phyloP scores from a whole-genome alignment of 495 filamentous ascomycete genomes.

The Lasiosphaeria ovina region DNA sequence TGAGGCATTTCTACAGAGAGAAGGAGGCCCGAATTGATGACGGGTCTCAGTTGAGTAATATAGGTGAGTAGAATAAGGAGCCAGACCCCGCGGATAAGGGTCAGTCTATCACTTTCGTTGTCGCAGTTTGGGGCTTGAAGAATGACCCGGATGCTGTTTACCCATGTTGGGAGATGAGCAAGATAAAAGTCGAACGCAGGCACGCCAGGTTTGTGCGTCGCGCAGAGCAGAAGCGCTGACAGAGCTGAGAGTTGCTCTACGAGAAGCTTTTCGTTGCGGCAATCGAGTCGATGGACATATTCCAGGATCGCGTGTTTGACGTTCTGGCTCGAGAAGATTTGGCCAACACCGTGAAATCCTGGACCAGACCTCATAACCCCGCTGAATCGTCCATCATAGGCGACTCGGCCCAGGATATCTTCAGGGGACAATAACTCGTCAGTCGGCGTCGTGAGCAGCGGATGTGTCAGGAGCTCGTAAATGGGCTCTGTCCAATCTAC shows the following conservation, averaged over 20 bases:
- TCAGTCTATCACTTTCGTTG: conserved; percentile 16
- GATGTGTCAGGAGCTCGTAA: conserved; percentile 24
- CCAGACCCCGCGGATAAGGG: conserved; percentile 28
- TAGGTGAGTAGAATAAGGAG: conserved; percentile 29
- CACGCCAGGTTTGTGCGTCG: conserved; percentile 24
- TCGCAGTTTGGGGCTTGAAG: conserved; percentile 13
- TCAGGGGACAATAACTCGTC: conserved; percentile 15
- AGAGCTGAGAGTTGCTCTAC: conserved; percentile 25
- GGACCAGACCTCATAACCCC: conserved; percentile 30
- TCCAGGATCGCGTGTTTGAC: conserved; percentile 24
- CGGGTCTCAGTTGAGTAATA: conserved; percentile 32
- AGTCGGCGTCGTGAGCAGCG: conserved; percentile 12
- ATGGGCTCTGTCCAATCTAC: conserved; percentile 26
- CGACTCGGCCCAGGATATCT: conserved; percentile 22
- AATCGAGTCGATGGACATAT: conserved; percentile 28
- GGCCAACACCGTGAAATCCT: conserved; percentile 20
- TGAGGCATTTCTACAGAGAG: conserved; percentile 4
- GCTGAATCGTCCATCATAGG: conserved; percentile 29
- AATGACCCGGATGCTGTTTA: conserved; percentile 25
- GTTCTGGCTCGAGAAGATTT: conserved; percentile 19
- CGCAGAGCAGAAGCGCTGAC: conserved; percentile 24
- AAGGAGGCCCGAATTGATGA: conserved; percentile 24
- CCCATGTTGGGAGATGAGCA: conserved; percentile 21
- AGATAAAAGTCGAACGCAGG: conserved; percentile 33
- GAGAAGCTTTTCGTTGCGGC: conserved; percentile 10